phyloP scores from a whole-genome alignment of 176 grass and related monocot genomes.

The Melocanna baccifera region DNA sequence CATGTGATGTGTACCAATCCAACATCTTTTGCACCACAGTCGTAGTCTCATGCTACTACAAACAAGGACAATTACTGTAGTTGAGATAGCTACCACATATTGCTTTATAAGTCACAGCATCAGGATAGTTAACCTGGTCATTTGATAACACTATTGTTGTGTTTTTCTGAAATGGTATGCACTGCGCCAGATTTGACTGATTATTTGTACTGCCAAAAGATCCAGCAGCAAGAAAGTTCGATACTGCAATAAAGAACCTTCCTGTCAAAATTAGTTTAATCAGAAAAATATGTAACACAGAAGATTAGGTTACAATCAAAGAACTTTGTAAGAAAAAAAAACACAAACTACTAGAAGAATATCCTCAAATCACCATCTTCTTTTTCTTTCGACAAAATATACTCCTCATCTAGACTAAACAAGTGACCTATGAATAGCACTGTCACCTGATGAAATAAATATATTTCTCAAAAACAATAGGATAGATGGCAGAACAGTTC shows the following conservation, averaged over 20 bases:
- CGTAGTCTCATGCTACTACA: not conserved
- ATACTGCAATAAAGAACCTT: slow-evolving; percentile 93
- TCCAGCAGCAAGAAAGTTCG: slow-evolving; percentile 53
- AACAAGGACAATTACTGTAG: not conserved
- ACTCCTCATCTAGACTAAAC: slow-evolving; percentile 1
- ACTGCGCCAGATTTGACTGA: slow-evolving; percentile 59
- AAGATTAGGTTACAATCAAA: slow-evolving; percentile 19
- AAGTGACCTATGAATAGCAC: not conserved
- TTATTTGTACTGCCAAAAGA: slow-evolving; percentile 59
- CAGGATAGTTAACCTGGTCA: slow-evolving; percentile 58
- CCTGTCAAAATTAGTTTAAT: slow-evolving; percentile 70
- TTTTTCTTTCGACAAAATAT: slow-evolving; percentile 10
- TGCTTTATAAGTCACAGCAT: slow-evolving; percentile 28
- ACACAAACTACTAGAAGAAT: slow-evolving; percentile 9
- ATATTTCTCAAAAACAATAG: not conserved
- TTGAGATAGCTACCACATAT: not conserved
- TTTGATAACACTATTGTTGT: slow-evolving; percentile 69
- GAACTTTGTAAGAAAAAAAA: not conserved
- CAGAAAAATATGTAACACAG: slow-evolving; percentile 41
- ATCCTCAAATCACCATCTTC: not conserved
- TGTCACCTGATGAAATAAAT: slow-evolving; percentile 16
- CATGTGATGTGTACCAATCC: not conserved
- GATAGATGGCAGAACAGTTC: slow-evolving; percentile 10
- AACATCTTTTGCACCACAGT: slow-evolving; percentile 4
- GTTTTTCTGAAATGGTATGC: slow-evolving; percentile 91